A percentile compares a stretch with the other conserved stretches of the same genome.
These are phyloP conservation scores for Jaltomata sinuosa DNA, from an alignment of 257 asterid species.

Conservation along the genomic window DNA sequence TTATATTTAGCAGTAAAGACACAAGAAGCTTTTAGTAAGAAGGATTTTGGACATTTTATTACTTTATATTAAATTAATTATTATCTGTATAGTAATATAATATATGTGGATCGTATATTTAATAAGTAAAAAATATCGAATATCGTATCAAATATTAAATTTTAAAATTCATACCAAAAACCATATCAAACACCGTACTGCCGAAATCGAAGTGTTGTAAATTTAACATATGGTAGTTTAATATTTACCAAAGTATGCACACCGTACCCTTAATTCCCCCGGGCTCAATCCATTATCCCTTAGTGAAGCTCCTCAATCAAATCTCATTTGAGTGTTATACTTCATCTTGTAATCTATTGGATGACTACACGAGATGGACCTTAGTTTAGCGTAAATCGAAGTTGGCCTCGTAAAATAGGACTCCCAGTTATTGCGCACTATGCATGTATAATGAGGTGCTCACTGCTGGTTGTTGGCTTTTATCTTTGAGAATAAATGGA, in stretches of 20 bases:
- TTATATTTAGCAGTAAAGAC: not conserved
- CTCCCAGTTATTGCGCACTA: not conserved
- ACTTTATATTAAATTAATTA: not conserved
- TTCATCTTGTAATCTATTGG: not conserved
- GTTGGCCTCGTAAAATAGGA: not conserved
- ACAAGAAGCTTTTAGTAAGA: not conserved
- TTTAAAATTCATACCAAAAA: not conserved
- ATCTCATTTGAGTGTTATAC: not conserved
- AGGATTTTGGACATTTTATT: not conserved
- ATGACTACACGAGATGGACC: not conserved
- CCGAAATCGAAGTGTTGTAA: not conserved
- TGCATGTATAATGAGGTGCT: not conserved
- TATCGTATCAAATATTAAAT: not conserved
- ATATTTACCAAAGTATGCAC: too few species aligned
- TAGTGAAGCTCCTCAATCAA: not conserved
- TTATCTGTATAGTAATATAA: not conserved
- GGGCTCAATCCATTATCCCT: not conserved
- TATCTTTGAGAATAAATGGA: not conserved
- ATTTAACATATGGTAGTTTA: too few species aligned
- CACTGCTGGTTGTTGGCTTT: not conserved
- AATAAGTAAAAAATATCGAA: not conserved
- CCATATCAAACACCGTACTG: not conserved
- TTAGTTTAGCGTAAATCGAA: not conserved
- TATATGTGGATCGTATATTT: not conserved
- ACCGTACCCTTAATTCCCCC: constrained; percentile 9